A percentile compares a stretch with the other conserved stretches of the same genome.
These are phyloP conservation scores for Saccharomycopsis sp. DNA, from an alignment of 805 yeast species.

Conservation along the genomic window DNA sequence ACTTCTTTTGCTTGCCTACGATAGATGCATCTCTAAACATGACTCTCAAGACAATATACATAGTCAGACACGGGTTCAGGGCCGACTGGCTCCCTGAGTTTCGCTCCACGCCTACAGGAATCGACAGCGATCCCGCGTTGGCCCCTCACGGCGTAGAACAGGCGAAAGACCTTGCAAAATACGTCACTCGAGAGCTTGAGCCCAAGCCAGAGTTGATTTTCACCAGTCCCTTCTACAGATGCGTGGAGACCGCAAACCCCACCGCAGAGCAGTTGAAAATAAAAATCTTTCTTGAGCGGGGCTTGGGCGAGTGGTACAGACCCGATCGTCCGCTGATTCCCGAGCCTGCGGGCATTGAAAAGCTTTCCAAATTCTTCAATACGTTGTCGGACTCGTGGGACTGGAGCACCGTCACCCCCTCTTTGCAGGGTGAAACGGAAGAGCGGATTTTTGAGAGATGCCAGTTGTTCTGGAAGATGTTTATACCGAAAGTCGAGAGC, in stretches of 20 bases:
- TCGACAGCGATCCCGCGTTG: slow-evolving; percentile 81
- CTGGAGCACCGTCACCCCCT: slow-evolving; percentile 58
- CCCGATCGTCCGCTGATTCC: slow-evolving; percentile 65
- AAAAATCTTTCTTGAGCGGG: slow-evolving; percentile 64
- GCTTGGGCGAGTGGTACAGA: slow-evolving; percentile 89
- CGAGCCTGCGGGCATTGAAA: slow-evolving; percentile 48
- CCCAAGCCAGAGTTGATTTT: slow-evolving; percentile 68
- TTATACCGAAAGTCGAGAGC: slow-evolving; percentile 52
- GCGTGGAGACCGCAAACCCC: slow-evolving; percentile 76
- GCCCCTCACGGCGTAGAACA: slow-evolving; percentile 87
- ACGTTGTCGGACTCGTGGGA: slow-evolving; percentile 41
- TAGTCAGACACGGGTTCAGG: slow-evolving; percentile 70
- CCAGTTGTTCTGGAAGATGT: slow-evolving; percentile 41
- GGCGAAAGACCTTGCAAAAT: slow-evolving; percentile 70
- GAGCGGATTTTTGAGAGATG: slow-evolving; percentile 61
- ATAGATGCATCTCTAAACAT: not conserved
- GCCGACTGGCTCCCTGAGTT: slow-evolving; percentile 62
- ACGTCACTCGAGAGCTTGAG: slow-evolving; percentile 22
- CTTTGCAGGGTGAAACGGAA: slow-evolving; percentile 66
- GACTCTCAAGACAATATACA: slow-evolving; percentile 19
- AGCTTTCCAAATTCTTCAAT: slow-evolving; percentile 48
- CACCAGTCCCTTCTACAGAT: slow-evolving; percentile 82
- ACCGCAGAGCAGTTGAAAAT: slow-evolving; percentile 52
- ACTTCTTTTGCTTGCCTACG: not conserved
- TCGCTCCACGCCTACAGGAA: slow-evolving; percentile 80